Conservation (phyloP, 2,329 filamentous ascomycete species). For the Passalora sequoiae region DNA sequence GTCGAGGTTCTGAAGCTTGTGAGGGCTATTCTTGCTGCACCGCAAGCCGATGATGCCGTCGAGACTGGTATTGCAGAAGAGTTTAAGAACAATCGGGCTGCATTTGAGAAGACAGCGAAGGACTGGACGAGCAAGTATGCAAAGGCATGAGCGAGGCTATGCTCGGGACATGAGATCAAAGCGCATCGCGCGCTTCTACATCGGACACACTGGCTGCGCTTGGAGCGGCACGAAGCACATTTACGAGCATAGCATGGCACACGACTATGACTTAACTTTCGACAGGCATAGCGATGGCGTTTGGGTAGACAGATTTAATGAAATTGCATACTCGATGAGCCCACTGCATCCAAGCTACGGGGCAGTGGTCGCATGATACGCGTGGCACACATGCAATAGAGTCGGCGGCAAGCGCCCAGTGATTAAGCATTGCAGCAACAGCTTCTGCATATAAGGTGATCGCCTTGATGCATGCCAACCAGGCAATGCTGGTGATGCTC, state of each 20-base stretch:
- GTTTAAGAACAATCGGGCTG: conserved; percentile 61
- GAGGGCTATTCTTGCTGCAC: conserved; percentile 67
- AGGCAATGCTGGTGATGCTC: too few relatives aligned
- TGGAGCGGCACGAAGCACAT: neutral
- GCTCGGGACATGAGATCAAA: neutral
- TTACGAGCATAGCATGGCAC: neutral
- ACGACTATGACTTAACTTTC: neutral
- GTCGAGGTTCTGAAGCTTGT: conserved; percentile 71
- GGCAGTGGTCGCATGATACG: neutral
- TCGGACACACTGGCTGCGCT: neutral
- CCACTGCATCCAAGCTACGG: neutral
- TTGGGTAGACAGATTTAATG: neutral
- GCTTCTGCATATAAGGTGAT: too few relatives aligned
- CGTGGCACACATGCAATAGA: too few relatives aligned
- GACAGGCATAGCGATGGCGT: conserved; percentile 3
- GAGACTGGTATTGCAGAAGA: conserved; percentile 82
- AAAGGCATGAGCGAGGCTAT: conserved; percentile 18
- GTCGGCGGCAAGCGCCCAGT: too few relatives aligned
- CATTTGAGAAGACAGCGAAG: conserved; percentile 69
- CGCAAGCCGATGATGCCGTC: conserved; percentile 83
- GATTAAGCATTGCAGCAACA: too few relatives aligned
- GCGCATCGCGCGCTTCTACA: neutral
- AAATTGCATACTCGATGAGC: neutral
- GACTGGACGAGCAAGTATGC: conserved; percentile 73
- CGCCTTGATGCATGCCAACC: too few relatives aligned